phyloP scores from a whole-genome alignment of 441 rosid genomes.

The Arabidopsis lyrata region DNA sequence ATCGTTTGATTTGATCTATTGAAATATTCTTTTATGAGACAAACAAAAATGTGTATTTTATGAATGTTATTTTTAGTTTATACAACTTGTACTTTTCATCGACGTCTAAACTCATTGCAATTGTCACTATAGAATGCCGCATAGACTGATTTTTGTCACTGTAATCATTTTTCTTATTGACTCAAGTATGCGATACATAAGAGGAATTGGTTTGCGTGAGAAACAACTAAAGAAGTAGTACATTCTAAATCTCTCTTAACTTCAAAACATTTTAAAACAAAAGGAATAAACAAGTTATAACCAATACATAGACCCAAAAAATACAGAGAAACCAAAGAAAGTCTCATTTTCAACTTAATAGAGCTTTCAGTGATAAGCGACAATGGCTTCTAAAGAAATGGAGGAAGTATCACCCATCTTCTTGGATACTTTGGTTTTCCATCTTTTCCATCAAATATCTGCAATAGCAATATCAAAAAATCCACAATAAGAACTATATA shows the following conservation, averaged over 20 bases:
- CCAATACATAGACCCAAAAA: not conserved
- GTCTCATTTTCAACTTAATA: slow-evolving; percentile 21
- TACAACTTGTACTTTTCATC: not conserved
- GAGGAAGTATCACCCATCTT: slow-evolving; percentile 88
- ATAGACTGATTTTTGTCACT: not conserved
- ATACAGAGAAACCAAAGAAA: slow-evolving; percentile 22
- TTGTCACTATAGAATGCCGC: not conserved
- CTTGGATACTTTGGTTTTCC: slow-evolving; percentile 88
- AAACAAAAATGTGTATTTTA: not conserved
- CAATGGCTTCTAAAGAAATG: slow-evolving; percentile 63
- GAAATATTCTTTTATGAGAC: not conserved
- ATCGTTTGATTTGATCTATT: not conserved
- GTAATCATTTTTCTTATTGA: not conserved
- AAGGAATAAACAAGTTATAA: slow-evolving; percentile 15
- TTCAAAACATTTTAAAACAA: slow-evolving; percentile 14
- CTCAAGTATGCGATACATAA: not conserved
- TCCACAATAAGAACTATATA: slow-evolving; percentile 12
- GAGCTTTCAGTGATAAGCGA: slow-evolving; percentile 20
- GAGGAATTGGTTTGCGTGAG: slow-evolving; percentile 23
- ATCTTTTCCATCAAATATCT: slow-evolving; percentile 91
- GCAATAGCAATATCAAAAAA: slow-evolving; percentile 36
- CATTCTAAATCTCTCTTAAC: slow-evolving; percentile 28
- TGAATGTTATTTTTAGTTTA: not conserved
- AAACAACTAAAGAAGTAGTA: slow-evolving; percentile 18
- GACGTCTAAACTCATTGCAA: not conserved